Percentiles rank a stretch among this genome's conserved stretches.
phyloP scores from a whole-genome alignment of 306 rosid species.

The Vigna angularis region DNA sequence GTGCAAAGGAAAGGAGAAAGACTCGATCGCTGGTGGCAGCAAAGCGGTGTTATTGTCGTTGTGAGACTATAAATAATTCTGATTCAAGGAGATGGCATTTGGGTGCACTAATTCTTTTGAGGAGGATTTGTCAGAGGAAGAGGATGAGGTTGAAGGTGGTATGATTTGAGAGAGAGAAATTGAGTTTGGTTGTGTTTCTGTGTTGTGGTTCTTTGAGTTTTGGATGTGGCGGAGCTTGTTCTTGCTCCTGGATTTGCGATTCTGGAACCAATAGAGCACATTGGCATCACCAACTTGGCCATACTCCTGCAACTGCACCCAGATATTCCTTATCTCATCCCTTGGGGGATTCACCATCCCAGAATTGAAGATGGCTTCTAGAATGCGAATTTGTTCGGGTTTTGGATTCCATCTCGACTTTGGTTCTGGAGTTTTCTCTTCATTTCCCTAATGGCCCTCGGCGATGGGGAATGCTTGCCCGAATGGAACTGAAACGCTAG shows the following conservation, averaged over 20 bases:
- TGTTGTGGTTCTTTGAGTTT: constrained; percentile 50
- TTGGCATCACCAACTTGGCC: constrained; percentile 96
- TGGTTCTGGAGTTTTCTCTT: constrained; percentile 84
- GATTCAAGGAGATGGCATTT: constrained; percentile 48
- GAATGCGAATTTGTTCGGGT: constrained; percentile 87
- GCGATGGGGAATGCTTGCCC: constrained; percentile 83
- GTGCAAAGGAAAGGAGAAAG: constrained; percentile 54
- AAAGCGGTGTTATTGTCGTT: constrained; percentile 36
- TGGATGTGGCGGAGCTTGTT: constrained; percentile 79
- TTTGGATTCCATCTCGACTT: constrained; percentile 93
- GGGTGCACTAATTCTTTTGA: constrained; percentile 42
- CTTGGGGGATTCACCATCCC: too few species aligned
- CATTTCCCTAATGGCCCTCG: constrained; percentile 61
- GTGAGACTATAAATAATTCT: constrained; percentile 44
- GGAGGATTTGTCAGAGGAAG: constrained; percentile 67
- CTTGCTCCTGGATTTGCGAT: constrained; percentile 87
- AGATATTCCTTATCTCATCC: constrained; percentile 79
- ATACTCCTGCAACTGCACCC: constrained; percentile 78
- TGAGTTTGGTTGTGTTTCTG: not conserved
- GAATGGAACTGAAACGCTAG: constrained; percentile 86
- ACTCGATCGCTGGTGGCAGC: constrained; percentile 30
- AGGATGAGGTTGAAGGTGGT: constrained; percentile 47
- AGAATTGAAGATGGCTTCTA: constrained; percentile 86
- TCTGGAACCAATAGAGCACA: constrained; percentile 97
- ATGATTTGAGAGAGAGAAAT: constrained; percentile 18